Evolutionary conservation across 768 basidiomycete genomes (phyloP).

Genomic region (Tricholomella constricta): DNA sequence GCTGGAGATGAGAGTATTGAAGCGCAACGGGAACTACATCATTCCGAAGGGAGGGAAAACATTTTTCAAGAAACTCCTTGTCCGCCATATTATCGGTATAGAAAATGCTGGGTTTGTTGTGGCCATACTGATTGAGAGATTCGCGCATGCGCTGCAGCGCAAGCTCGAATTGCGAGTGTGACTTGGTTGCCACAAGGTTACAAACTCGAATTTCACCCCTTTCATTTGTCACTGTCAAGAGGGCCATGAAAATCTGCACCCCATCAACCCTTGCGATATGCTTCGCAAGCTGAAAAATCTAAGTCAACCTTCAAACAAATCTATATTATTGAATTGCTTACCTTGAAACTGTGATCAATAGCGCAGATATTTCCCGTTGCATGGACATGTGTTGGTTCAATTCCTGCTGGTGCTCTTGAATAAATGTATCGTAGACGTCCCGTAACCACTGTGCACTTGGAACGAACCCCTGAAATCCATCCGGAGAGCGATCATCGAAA

Average conservation of each 20-base stretch:
- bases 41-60: conserved; percentile 17
- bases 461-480: conserved; percentile 23
- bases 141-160: conserved; percentile 22
- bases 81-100: conserved; percentile 35
- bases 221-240: conserved; percentile 30
- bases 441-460: conserved; percentile 23
- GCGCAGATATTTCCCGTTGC: conserved; percentile 16
- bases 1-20: conserved; percentile 19
- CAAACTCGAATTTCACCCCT: conserved; percentile 24
- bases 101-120: conserved; percentile 21
- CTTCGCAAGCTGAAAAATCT: conserved; percentile 24
- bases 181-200: conserved; percentile 30
- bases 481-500: not conserved
- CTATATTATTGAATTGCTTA: not conserved
- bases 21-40: conserved; percentile 21
- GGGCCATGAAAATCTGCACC: conserved; percentile 23
- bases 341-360: conserved; percentile 31
- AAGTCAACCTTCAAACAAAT: not conserved
- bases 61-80: conserved; percentile 16
- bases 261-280: conserved; percentile 27
- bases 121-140: conserved; percentile 30
- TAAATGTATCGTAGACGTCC: conserved; percentile 26
- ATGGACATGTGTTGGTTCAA: conserved; percentile 29
- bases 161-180: conserved; percentile 30
- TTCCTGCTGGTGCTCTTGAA: conserved; percentile 18